A percentile compares a stretch with the other conserved stretches of the same genome.
These are phyloP conservation scores for Pneumocystis murina DNA, from an alignment of 1,139 yeast genomes.

Conservation along the genomic window DNA sequence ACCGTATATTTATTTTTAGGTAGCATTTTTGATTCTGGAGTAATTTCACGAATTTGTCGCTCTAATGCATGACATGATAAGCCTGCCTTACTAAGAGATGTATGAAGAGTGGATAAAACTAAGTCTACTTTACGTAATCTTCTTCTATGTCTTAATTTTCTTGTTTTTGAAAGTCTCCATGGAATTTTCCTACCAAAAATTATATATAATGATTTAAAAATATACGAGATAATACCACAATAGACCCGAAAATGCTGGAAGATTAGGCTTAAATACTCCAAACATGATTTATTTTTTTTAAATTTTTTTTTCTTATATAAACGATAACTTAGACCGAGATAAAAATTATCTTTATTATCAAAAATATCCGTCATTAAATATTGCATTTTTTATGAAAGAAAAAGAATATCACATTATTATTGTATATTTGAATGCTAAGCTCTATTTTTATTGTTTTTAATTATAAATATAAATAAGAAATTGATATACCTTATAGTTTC, in stretches of 20 bases:
- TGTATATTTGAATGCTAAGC: background rate
- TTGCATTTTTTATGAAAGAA: background rate
- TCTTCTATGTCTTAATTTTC: conserved; percentile 68
- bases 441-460: background rate
- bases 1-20: conserved; percentile 78
- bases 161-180: conserved; percentile 63
- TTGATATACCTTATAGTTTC: background rate
- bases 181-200: conserved; percentile 37
- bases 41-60: conserved; percentile 41
- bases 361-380: background rate
- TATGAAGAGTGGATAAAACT: conserved; percentile 54
- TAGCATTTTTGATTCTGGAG: conserved; percentile 67
- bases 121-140: conserved; percentile 70
- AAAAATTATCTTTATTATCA: no score
- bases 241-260: background rate
- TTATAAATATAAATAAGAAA: background rate
- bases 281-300: background rate
- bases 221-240: background rate
- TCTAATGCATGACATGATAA: conserved; percentile 41
- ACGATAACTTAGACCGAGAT: background rate
- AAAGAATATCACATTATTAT: background rate
- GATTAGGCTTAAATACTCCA: background rate
- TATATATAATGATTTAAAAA: background rate
- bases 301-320: background rate
- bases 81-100: conserved; percentile 40